Conservation (phyloP, 805 yeast genomes). For the Starmerella scarabaei region DNA sequence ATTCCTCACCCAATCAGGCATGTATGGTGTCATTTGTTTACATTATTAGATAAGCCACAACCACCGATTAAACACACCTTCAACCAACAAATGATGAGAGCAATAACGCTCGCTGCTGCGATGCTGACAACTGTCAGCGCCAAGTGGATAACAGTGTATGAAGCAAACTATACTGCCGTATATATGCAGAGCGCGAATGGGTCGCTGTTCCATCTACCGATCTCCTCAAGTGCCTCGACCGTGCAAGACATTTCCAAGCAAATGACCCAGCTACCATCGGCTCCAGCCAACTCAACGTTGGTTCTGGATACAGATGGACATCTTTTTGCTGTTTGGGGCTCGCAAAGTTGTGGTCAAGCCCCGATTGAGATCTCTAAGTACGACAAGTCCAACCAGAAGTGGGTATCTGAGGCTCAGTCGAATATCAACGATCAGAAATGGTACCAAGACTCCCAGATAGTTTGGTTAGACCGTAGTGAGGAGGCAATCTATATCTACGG, state of each 20-base stretch:
- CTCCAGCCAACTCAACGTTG: conserved; percentile 24
- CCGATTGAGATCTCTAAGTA: conserved; percentile 22
- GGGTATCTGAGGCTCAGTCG: conserved; percentile 20
- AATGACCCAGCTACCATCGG: conserved; percentile 18
- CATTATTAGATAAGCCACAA: conserved; percentile 5
- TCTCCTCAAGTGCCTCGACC: conserved; percentile 1
- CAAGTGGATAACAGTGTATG: conserved; percentile 19
- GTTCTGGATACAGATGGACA: conserved; percentile 20
- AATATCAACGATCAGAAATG: conserved; percentile 13
- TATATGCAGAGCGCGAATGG: conserved; percentile 19
- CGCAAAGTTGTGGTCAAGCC: conserved; percentile 15
- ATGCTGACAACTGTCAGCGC: not conserved
- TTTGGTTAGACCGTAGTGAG: conserved; percentile 21
- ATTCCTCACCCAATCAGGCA: too few species aligned
- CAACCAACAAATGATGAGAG: not conserved
- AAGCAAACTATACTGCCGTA: conserved; percentile 16
- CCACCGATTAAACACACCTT: not conserved
- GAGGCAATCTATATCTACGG: conserved; percentile 25
- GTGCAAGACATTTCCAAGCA: conserved; percentile 4
- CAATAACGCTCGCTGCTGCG: not conserved
- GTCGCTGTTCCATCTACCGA: conserved; percentile 11
- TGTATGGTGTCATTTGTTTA: too few species aligned
- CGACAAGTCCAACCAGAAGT: conserved; percentile 12
- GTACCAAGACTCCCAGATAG: conserved; percentile 19
- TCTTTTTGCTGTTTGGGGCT: conserved; percentile 23